Percentiles rank a stretch among this genome's conserved stretches.
phyloP scores from a whole-genome alignment of 2,329 filamentous ascomycete species.

The Plectosphaerella cucumerina region DNA sequence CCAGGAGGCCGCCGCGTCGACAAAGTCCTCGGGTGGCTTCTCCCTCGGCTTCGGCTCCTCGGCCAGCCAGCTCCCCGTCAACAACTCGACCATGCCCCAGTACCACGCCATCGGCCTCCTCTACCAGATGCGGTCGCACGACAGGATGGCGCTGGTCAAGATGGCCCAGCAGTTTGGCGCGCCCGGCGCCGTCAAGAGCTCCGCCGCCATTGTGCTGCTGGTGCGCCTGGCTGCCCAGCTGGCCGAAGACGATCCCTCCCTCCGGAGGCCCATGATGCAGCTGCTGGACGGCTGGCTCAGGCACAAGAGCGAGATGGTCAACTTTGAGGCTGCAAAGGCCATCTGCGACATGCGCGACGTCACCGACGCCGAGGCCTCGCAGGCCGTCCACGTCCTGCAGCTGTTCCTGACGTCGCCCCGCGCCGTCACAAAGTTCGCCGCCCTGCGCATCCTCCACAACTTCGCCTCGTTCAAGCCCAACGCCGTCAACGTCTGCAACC shows the following conservation, averaged over 20 bases:
- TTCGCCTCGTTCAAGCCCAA: conserved; percentile 96
- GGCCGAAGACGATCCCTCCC: conserved; percentile 83
- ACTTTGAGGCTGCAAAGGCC: conserved; percentile 97
- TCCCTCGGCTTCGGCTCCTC: conserved; percentile 85
- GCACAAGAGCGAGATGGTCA: conserved; percentile 99
- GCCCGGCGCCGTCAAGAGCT: conserved; percentile 89
- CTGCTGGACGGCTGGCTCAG: conserved; percentile 93
- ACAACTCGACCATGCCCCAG: conserved; percentile 95
- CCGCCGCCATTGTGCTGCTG: conserved; percentile 86
- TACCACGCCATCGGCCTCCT: conserved; percentile 97
- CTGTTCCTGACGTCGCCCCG: conserved; percentile 94
- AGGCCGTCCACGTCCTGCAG: conserved; percentile 92
- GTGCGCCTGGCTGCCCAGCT: conserved; percentile 90
- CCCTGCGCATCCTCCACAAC: conserved; percentile 91
- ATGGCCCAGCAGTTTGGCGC: conserved; percentile 99
- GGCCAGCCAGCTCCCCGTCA: conserved; percentile 70
- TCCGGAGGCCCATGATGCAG: conserved; percentile 95
- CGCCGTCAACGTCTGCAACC: conserved; percentile 89
- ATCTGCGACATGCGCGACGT: conserved; percentile 94
- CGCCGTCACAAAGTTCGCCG: conserved; percentile 95
- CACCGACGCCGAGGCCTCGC: conserved; percentile 83
- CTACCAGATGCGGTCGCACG: conserved; percentile 96
- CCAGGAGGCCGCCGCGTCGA: conserved; percentile 88
- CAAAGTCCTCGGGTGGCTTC: conserved; percentile 86
- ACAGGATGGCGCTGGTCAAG: conserved; percentile 97